Evolutionary conservation across 2,329 filamentous ascomycete species (phyloP), one percentile per base, ranked within the genome.

Genomic region (Parasarocladium wereldwijsianum): DNA sequence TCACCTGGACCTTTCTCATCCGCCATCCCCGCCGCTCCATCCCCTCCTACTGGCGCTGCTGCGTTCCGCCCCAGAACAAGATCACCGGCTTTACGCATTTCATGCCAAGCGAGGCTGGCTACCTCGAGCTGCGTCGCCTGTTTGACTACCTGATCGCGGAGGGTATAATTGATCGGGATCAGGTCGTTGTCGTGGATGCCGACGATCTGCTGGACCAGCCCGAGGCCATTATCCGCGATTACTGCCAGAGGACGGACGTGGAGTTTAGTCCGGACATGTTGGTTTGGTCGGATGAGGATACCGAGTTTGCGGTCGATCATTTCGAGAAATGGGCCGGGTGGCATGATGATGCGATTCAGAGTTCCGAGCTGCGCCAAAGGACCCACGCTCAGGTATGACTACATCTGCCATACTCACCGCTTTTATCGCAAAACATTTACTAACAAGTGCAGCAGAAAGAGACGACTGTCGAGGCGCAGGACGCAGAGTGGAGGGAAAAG

Each of bases 301-400:
- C 78, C 43, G 74, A 84, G 30, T 60, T 69, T 37, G 87, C 86
- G 3, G 64, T 67, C 40, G 65, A 72, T 38, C 76, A 75, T 12
- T 96, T 96, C 57, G 84, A 86, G 57, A 96, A 98, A 61, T 96
- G 90, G 90, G 80, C 76, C 41, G 90, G 90, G 8, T 96, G 93
- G 59, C 90, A 96, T 52, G 81, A 96, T 42, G 90, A 96, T 60
- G 90, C 85, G 10, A 82, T 96, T 43, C 64, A 80, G 41, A 93
- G 82, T 47, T 77, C 66, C 21, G 75, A 74, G 37, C 59, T 98
- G 44, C 77, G 76, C 49, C 71, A 81, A 2, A 65, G 82, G 46
- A 62, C 64, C 26, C 65, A 76, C 39, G 67, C 72, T 16, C 63
- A 70, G 50, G 70, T 75, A 54, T 11, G 24, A 23, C 24, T 26